phyloP scores from a whole-genome alignment of 352 stramenopile species.

The Globisporangium cederbergense region DNA sequence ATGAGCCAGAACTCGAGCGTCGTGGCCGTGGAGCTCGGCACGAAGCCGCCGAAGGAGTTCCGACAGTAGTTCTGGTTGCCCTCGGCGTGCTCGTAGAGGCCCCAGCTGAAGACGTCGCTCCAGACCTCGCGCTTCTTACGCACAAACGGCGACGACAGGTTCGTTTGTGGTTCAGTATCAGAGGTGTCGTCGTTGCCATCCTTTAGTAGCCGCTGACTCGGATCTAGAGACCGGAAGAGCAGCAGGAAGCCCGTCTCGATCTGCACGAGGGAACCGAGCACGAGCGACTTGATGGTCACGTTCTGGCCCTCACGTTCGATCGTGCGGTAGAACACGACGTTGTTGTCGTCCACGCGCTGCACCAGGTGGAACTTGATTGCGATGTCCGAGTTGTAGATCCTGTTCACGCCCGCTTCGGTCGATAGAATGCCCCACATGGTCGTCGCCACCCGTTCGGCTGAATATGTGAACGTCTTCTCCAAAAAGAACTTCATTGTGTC shows the following conservation, averaged over 20 bases:
- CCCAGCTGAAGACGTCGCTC: constrained; percentile 65
- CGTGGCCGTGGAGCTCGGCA: constrained; percentile 35
- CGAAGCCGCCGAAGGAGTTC: constrained; percentile 65
- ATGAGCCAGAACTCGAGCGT: constrained; percentile 68
- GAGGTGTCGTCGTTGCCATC: background rate
- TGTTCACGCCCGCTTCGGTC: constrained; percentile 45
- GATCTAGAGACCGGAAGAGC: constrained; percentile 60
- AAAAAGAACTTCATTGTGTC: constrained; percentile 60
- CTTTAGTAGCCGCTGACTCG: constrained; percentile 18
- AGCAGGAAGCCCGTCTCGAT: constrained; percentile 58
- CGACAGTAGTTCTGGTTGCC: constrained; percentile 38
- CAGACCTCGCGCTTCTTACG: constrained; percentile 32
- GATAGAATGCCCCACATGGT: constrained; percentile 64
- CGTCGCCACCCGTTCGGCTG: constrained; percentile 34
- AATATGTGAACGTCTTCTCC: constrained; percentile 54
- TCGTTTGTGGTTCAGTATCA: background rate
- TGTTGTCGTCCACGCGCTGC: constrained; percentile 49
- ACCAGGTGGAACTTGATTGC: constrained; percentile 49
- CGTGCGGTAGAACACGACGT: constrained; percentile 64
- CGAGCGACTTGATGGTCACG: constrained; percentile 46
- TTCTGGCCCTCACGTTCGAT: constrained; percentile 43
- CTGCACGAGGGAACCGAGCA: constrained; percentile 53
- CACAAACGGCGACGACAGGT: constrained; percentile 19
- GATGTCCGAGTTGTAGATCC: constrained; percentile 58
- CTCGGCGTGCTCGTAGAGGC: constrained; percentile 46